These are phyloP conservation scores for Suillus americanus DNA, from an alignment of 768 basidiomycete species.

Conservation along the genomic window DNA sequence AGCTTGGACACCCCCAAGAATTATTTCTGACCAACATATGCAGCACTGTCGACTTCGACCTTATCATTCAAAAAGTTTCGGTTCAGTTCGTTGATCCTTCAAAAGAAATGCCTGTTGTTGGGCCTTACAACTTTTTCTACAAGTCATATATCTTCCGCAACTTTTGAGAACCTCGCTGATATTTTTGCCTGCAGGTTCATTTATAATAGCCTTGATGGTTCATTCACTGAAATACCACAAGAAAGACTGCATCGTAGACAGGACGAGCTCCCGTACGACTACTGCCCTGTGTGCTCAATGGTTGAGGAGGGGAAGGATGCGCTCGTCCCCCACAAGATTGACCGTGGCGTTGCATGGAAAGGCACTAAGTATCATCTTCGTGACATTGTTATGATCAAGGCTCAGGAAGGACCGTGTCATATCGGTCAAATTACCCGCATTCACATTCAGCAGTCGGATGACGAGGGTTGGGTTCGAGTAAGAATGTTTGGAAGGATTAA, in stretches of 20 bases:
- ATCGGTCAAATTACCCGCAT: slow-evolving; percentile 50
- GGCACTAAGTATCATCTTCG: slow-evolving; percentile 55
- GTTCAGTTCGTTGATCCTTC: slow-evolving; percentile 37
- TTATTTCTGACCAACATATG: slow-evolving; percentile 63
- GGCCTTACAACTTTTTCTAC: slow-evolving; percentile 52
- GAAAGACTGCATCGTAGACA: slow-evolving; percentile 16
- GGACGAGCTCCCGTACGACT: slow-evolving; percentile 39
- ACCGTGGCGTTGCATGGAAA: slow-evolving; percentile 44
- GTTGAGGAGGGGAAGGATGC: slow-evolving; percentile 33
- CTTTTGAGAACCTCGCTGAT: slow-evolving; percentile 1
- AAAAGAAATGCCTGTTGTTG: slow-evolving; percentile 24
- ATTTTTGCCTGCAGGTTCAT: slow-evolving; percentile 39
- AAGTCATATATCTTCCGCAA: slow-evolving; percentile 38
- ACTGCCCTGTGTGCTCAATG: slow-evolving; percentile 52
- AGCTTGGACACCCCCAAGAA: slow-evolving; percentile 63
- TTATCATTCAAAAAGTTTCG: slow-evolving; percentile 48
- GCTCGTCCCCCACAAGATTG: slow-evolving; percentile 26
- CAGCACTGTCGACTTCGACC: slow-evolving; percentile 36
- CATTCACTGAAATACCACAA: slow-evolving; percentile 44
- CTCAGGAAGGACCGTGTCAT: slow-evolving; percentile 48
- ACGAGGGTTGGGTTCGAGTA: slow-evolving; percentile 29
- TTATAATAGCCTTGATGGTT: slow-evolving; percentile 45
- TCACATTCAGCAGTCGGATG: slow-evolving; percentile 25
- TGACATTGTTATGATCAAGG: slow-evolving; percentile 58
- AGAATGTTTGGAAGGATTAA: slow-evolving; percentile 52